phyloP scores from a whole-genome alignment of 495 filamentous ascomycete species.

The Aspergillus haitiensis region DNA sequence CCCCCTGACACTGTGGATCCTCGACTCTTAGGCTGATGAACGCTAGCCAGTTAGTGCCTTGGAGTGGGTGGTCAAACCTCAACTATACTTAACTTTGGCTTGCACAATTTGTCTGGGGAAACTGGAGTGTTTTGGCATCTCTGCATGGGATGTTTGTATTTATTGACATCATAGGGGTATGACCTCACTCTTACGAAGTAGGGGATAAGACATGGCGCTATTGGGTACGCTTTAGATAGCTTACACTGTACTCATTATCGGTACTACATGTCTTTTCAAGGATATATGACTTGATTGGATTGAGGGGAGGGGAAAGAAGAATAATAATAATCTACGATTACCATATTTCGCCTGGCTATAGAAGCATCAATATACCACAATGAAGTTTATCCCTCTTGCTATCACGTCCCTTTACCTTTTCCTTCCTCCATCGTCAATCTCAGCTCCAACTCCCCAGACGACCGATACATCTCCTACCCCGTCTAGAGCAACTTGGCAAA shows the following conservation, averaged over 20 bases:
- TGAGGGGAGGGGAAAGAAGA: too few species aligned
- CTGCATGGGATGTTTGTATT: neutral
- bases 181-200: neutral
- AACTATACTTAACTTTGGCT: neutral
- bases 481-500: constrained; percentile 4
- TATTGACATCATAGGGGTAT: neutral
- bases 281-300: too few species aligned
- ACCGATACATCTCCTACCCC: neutral
- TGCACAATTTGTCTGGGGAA: neutral
- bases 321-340: too few species aligned
- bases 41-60: neutral
- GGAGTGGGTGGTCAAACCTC: neutral
- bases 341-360: too few species aligned
- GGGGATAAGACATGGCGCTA: too few species aligned
- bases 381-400: too few species aligned
- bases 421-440: neutral
- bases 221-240: too few species aligned
- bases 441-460: neutral
- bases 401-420: neutral
- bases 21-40: neutral
- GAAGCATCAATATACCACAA: too few species aligned
- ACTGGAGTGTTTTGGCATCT: neutral
- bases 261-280: too few species aligned
- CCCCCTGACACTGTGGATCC: neutral
- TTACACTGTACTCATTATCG: too few species aligned